phyloP scores from a whole-genome alignment of 352 stramenopile species.

The Phytophthora citrophthora region DNA sequence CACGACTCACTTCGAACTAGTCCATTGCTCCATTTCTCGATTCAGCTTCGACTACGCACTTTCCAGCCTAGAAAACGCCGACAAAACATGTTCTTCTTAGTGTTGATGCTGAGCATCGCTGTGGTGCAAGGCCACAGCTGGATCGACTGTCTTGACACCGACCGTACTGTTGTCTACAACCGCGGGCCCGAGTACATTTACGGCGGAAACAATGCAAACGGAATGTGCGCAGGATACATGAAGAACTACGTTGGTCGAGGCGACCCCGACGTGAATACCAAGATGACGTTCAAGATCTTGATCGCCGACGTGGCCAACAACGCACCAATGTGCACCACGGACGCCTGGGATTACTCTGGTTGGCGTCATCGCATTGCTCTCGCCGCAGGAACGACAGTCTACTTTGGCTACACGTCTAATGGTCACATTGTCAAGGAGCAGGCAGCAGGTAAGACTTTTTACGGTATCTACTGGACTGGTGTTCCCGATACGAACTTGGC shows the following conservation, averaged over 20 bases:
- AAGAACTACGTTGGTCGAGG: constrained; percentile 69
- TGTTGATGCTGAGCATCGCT: constrained; percentile 19
- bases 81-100: constrained; percentile 11
- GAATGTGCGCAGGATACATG: constrained; percentile 66
- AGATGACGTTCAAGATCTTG: constrained; percentile 63
- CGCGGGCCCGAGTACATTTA: constrained; percentile 62
- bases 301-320: constrained; percentile 53
- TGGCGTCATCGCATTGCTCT: constrained; percentile 54
- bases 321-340: constrained; percentile 37
- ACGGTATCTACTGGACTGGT: constrained; percentile 72
- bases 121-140: constrained; percentile 51
- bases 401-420: constrained; percentile 71
- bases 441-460: constrained; percentile 53
- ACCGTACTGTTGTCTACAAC: constrained; percentile 64
- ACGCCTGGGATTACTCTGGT: constrained; percentile 39
- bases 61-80: constrained; percentile 9
- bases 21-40: constrained; percentile 20
- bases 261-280: constrained; percentile 45
- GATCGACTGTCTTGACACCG: constrained; percentile 78
- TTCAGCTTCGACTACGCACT: constrained; percentile 13
- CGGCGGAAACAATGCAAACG: constrained; percentile 45
- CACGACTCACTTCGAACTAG: constrained; percentile 17
- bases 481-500: constrained; percentile 40
- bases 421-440: constrained; percentile 73
- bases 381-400: constrained; percentile 51